Evolutionary conservation across 306 rosid species (phyloP), one percentile per base, ranked within the genome.

Genomic region (Dryas drummondii): DNA sequence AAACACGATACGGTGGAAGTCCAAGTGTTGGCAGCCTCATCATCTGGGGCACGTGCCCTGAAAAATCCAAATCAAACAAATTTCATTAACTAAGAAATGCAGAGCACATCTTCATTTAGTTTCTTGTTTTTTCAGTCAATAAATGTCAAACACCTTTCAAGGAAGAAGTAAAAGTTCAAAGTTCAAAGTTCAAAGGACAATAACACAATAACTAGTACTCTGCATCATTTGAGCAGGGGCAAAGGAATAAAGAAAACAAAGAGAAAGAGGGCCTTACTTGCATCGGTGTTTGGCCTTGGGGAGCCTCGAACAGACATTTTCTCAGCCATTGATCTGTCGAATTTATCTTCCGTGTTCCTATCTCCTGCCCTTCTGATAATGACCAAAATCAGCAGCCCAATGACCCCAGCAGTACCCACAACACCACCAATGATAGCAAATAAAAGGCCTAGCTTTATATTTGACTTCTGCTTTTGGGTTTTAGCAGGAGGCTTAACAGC

Each of bases 351-450:
- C 53, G 52, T 47, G 51, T 78, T 83, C 58, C 84, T 72, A 58
- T 69, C n/a, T 54, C 80, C 77, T 70, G 47, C 45, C 66, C 84
- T 90, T 73, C 74, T 82, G 67, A 85, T 58, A 19, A 87, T 63
- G 74, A 82, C 74, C 73, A 80, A 17, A 86, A 87, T 22, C 73
- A 88, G 60, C 41, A 88, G 42, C 76, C 83, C 80, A 71, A 84
- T 59, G 76, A 90, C 73, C 42, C 22, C 89, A 15, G 75, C 65
- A 67, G 82, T 44, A 71, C 79, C 93, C 16, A 81, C 86, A 26
- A 82, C 72, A 58, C 88, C 90, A 62, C 87, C 96, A 60, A 87
- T 65, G 50, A 91, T 54, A 6, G 86, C 94, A 62, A 90, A 82
- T 63, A 82, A 45, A 32, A 82, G 54, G 71, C 89, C 85, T 22